Base-by-base conservation (phyloP, 129 eudicot species). In the Flaveria robusta region DNA sequence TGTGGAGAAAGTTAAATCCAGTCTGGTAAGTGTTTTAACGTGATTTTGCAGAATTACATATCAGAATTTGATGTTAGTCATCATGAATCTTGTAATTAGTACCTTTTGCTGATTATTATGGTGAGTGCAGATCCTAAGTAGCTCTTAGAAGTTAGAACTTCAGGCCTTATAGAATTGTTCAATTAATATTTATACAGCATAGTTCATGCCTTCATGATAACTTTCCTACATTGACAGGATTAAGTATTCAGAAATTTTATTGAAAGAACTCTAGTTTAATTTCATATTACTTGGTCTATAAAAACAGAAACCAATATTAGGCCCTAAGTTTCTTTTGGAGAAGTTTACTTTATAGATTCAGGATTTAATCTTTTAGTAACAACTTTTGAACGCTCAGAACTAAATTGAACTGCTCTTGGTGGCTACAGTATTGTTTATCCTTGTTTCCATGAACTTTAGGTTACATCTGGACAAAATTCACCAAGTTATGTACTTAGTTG, bases 1-100 rank as follows among this genome's bases (percentile, higher is more conserved):
- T 29, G 86, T 93, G 34, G 98, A 82, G 81, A 94, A 91, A 62
- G 68, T 91, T 13, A 88, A 88, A 84, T 85, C 86, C 27, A 89
- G 92, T 58, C 78, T 91, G 96, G 98, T 59, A 59, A 10, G 66
- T 59, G 66, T 24, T 59, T 3, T 22, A 59, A 59, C 7, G 6
- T 59, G 39, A 22, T 59, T 59, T 23, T 59, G 66, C 66, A 24
- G 16, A 24, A 59, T 9, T 22, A 55, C 63, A 2, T 51, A 1
- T n/a, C 9, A n/a, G 23, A 49, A 13, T 49, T 45, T 24, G 27
- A 10, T 49, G 55, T 15, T 49, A 49, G 19, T 4, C 19, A 49
- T 14, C 55, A 3, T 15, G 15, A 6, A 15, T 49, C 55, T 8
- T 43, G 4, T 15, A 13, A 4, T 49, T 49, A 49, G 15, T 49